Evolutionary conservation across 495 filamentous ascomycete genomes (phyloP).

Genomic region (Pseudomonodictys pantanalensis): DNA sequence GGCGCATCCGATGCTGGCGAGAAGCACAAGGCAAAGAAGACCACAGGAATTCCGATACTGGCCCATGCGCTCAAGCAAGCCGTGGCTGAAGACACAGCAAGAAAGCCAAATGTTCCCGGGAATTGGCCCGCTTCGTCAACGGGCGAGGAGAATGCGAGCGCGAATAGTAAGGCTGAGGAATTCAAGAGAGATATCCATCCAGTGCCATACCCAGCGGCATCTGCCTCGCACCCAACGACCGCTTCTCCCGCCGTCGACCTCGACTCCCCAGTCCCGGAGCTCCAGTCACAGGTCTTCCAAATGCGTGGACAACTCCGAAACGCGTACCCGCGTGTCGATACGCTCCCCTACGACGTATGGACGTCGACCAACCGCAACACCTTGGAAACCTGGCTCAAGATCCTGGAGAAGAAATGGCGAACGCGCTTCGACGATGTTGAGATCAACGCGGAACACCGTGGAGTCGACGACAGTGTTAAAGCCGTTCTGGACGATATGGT

Average conservation of each 20-base stretch:
- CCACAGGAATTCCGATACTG: too few relatives aligned
- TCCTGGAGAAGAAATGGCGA: conserved; percentile 15
- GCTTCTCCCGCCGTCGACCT: too few relatives aligned
- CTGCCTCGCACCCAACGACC: too few relatives aligned
- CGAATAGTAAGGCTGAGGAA: too few relatives aligned
- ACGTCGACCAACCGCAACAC: neutral
- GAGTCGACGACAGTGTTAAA: neutral
- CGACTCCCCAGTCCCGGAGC: neutral
- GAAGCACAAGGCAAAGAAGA: too few relatives aligned
- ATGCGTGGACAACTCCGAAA: conserved; percentile 7
- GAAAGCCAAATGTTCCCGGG: too few relatives aligned
- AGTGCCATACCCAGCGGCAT: neutral
- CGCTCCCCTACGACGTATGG: conserved; percentile 26
- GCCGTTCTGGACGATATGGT: conserved; percentile 23
- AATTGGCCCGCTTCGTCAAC: too few relatives aligned
- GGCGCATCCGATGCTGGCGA: too few relatives aligned
- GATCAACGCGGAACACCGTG: neutral
- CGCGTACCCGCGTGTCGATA: conserved; percentile 13
- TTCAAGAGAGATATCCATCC: neutral
- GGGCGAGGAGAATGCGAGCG: too few relatives aligned
- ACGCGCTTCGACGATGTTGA: conserved; percentile 15
- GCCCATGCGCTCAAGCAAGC: too few relatives aligned
- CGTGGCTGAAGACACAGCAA: too few relatives aligned
- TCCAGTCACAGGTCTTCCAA: conserved; percentile 16
- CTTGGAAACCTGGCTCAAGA: conserved; percentile 21